A percentile compares a stretch with the other conserved stretches of the same genome.
phyloP scores from a whole-genome alignment of 2,329 filamentous ascomycete species.

The Cladosporium sp. region DNA sequence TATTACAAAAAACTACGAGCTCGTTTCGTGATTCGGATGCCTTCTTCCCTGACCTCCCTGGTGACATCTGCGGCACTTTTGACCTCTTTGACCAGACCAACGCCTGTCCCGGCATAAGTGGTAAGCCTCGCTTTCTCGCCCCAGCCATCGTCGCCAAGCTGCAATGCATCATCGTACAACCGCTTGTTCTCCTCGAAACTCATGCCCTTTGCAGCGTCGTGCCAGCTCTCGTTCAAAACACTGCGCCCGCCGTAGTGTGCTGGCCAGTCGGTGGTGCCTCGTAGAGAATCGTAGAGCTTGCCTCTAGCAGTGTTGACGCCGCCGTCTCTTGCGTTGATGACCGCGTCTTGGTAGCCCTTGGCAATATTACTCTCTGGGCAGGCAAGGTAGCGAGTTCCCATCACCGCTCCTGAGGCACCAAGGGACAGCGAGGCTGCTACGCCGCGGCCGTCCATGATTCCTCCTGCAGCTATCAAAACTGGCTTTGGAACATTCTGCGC shows the following conservation, averaged over 20 bases:
- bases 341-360: conserved; percentile 42
- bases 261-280: conserved; percentile 55
- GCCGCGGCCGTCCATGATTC: conserved; percentile 51
- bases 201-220: conserved; percentile 36
- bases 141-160: conserved; percentile 47
- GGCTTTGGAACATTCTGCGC: conserved; percentile 20
- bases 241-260: conserved; percentile 52
- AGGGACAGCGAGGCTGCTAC: conserved; percentile 51
- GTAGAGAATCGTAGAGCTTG: conserved; percentile 47
- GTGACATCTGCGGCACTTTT: conserved; percentile 49
- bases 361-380: conserved; percentile 41
- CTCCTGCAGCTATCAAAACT: conserved; percentile 51
- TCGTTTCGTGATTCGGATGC: not conserved
- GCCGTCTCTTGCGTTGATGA: conserved; percentile 44
- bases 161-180: conserved; percentile 43
- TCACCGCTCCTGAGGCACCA: conserved; percentile 47
- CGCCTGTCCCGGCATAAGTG: conserved; percentile 56
- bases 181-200: conserved; percentile 39
- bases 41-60: conserved; percentile 30
- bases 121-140: conserved; percentile 51
- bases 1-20: too few relatives aligned
- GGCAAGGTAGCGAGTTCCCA: conserved; percentile 61
- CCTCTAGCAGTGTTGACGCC: conserved; percentile 46
- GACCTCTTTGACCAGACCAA: conserved; percentile 51
- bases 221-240: conserved; percentile 50